Conservation (phyloP, 1,284 basidiomycete species). For the Trichosporon sp. region DNA sequence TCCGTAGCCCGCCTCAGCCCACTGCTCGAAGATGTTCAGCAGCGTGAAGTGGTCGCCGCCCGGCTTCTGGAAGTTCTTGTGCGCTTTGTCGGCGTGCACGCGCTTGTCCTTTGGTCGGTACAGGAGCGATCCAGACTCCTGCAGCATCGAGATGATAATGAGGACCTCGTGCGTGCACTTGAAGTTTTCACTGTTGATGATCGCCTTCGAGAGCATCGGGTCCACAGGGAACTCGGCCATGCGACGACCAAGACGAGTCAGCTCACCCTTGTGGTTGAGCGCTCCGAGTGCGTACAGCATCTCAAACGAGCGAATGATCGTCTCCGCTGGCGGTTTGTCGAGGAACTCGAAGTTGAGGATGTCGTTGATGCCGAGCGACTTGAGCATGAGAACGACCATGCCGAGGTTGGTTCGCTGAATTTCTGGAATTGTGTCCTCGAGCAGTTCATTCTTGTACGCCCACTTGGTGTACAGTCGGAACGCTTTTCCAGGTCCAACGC, state of each 20-base stretch:
- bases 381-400: slow-evolving; percentile 64
- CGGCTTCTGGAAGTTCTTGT: slow-evolving; percentile 90
- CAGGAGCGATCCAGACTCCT: slow-evolving; percentile 91
- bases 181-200: slow-evolving; percentile 92
- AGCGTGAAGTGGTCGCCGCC: slow-evolving; percentile 99
- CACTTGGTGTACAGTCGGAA: slow-evolving; percentile 78
- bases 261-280: slow-evolving; percentile 90
- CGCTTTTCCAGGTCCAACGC: slow-evolving; percentile 97
- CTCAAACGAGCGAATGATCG: slow-evolving; percentile 93
- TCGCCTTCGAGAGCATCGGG: slow-evolving; percentile 94
- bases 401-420: slow-evolving; percentile 59
- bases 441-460: slow-evolving; percentile 66
- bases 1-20: slow-evolving; percentile 95
- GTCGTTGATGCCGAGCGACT: slow-evolving; percentile 67
- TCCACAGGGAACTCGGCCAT: slow-evolving; percentile 99
- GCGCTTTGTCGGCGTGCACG: slow-evolving; percentile 90
- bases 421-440: slow-evolving; percentile 65
- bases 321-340: slow-evolving; percentile 82
- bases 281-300: slow-evolving; percentile 93
- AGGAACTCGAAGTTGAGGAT: slow-evolving; percentile 67
- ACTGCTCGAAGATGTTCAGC: slow-evolving; percentile 97
- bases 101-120: slow-evolving; percentile 98
- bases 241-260: slow-evolving; percentile 90
- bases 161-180: slow-evolving; percentile 96
- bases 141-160: slow-evolving; percentile 96